Base-by-base conservation (phyloP, 2,329 filamentous ascomycete genomes). In the Colletotrichum salicis region DNA sequence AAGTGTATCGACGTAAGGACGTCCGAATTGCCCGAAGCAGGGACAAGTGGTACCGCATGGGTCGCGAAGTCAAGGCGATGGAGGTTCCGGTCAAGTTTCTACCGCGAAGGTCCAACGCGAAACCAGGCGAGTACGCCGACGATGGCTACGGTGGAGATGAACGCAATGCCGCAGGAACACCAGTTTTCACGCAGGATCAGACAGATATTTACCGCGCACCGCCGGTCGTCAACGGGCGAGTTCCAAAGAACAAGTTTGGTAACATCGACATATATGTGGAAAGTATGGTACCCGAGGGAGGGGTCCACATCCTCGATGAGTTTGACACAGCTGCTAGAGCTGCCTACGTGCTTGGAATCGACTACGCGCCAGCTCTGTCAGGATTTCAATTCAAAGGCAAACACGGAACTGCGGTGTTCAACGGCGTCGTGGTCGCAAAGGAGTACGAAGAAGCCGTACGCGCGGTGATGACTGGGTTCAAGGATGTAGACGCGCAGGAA, bases 211-310 rank as follows among this genome's bases (percentile, higher is more conserved):
- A 97, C 80, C 82, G 89, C 13, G 89, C 96, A 0, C 93, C 94
- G 1, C 92, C 94, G 0, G 91, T 98, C 1, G 85, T 93, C 4
- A 83, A 91, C 63, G 95, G 95, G 0, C 85, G 86, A 13, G 88
- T 98, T 1, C 96, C 96, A 0, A 96, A 94, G 82, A 99, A 99
- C 79, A 91, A 92, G 22, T 99, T 94, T 80, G 95, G 95, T 12
- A 99, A 99, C 78, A 92, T 98, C 71, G 96, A 98, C 77, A 89
- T 97, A 51, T 98, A 96, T 79, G 95, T 97, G 12, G 92, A 94
- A 0, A 94, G 91, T 73, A 98, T 99, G 96, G 87, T 98, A 0
- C 96, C 96, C 0, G 82, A 84, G 52, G 96, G 96, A 0, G 95
- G 94, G 1, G 87, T 90, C 2, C 94, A 98, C 79, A 84, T 98